Evolutionary conservation across 2,329 filamentous ascomycete genomes (phyloP), one percentile per base, ranked within the genome.

Genomic region (Kalaharituber pfeilii): DNA sequence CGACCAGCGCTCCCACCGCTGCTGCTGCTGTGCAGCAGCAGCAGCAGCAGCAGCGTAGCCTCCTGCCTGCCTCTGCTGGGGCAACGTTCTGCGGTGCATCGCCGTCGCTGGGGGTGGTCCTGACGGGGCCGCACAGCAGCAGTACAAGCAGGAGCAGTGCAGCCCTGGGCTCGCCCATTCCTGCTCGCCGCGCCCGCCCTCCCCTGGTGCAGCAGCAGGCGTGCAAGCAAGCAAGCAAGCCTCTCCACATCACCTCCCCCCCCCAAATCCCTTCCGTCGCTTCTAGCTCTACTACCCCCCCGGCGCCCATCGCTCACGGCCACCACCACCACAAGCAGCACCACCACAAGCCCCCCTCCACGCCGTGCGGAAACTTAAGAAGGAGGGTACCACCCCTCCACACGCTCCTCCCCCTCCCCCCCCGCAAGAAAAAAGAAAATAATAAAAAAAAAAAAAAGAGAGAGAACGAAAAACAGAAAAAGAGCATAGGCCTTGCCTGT

Each of bases 361-460:
- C 22, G 18, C 52, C 39, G 47, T 42, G 25, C 25, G 42, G 55
- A 57, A 54, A 58, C 56, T 54, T 59, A 54, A 59, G 56, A 49
- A 49, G 53, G 42, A 22, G 18, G 42, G 24, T 47, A 22, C 5
- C 42, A 47, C 42, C 42, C 42, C 5, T 3, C 42, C 42, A 15
- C 42, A 11, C 42, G 13, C 42, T 20, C 11, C 13, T 24, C 9
- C 30, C 30, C 42, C 20, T 9, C 13, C 13, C 42, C 42, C 42
- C 22, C 33, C 33, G 13, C 33, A 39, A 13, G 33, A 39, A 39
- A 39, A 39, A 39, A 39, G n/a, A n/a, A n/a, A n/a, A n/a, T n/a
- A n/a, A n/a, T n/a, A n/a, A n/a, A n/a, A n/a, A n/a, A n/a, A n/a
- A n/a, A n/a, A n/a, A n/a, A n/a, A n/a, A n/a, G n/a, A n/a, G n/a